A percentile compares a stretch with the other conserved stretches of the same genome.
Conservation (phyloP, 257 asterid species). For the Voacanga thouarsii region DNA sequence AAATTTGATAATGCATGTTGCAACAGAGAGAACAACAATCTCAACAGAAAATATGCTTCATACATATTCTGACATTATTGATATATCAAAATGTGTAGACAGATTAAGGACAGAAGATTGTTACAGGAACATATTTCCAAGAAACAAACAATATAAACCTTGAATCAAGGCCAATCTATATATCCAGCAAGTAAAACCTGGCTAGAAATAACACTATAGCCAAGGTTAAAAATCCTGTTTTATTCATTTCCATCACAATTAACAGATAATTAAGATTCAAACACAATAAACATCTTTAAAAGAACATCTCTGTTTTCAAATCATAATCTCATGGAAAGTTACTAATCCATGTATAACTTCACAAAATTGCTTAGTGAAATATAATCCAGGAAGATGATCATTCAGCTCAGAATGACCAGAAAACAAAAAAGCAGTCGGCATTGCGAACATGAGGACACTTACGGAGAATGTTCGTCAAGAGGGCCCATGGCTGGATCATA, state of each 20-base stretch:
- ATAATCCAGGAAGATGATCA: background rate
- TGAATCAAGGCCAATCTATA: background rate
- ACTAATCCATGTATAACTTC: background rate
- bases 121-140: background rate
- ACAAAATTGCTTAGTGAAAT: background rate
- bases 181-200: background rate
- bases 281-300: background rate
- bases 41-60: background rate
- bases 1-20: background rate
- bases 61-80: background rate
- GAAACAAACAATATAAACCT: background rate
- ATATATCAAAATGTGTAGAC: background rate
- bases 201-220: background rate
- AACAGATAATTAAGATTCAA: background rate
- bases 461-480: conserved; percentile 43
- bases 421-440: background rate
- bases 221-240: background rate
- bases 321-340: background rate
- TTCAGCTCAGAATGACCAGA: background rate
- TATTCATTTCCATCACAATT: background rate
- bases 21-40: background rate
- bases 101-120: background rate
- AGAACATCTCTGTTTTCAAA: background rate
- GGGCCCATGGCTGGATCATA: conserved; percentile 89
- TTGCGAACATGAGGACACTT: conserved; percentile 19